Evolutionary conservation across 176 grass and related monocot genomes (phyloP).

Genomic region (Hordeum marinum): DNA sequence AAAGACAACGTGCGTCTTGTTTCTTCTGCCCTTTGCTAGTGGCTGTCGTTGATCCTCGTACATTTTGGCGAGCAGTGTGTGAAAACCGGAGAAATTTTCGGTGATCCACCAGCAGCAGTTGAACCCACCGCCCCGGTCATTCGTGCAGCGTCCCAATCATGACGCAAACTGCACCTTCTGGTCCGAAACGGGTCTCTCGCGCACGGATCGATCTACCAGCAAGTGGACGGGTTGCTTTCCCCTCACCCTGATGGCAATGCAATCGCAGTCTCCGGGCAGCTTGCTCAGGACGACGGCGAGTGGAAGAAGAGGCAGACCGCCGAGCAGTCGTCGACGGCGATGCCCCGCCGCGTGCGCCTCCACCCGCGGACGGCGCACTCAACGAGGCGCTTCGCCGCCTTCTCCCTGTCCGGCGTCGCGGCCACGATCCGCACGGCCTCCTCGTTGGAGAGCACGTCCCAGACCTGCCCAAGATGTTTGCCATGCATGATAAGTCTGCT

Average conservation of each 20-base stretch:
- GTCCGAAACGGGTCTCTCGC: neutral
- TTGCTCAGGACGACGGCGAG: constrained; percentile 25
- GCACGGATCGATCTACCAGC: neutral
- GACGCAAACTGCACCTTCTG: constrained; percentile 11
- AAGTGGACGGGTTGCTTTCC: neutral
- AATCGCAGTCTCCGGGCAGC: neutral
- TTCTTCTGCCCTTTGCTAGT: neutral
- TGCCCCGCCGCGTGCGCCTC: constrained; percentile 53
- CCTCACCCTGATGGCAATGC: neutral
- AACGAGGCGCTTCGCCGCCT: constrained; percentile 75
- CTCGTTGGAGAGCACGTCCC: constrained; percentile 94
- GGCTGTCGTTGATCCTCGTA: constrained; percentile 22
- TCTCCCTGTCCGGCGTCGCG: constrained; percentile 38
- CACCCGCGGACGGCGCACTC: constrained; percentile 66
- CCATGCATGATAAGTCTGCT: neutral
- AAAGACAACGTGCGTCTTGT: constrained; percentile 17
- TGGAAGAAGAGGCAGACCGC: constrained; percentile 92
- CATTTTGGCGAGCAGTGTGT: constrained; percentile 9
- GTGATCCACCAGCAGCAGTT: constrained; percentile 16
- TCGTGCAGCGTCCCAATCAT: constrained; percentile 25
- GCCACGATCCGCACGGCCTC: constrained; percentile 92
- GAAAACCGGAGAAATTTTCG: constrained; percentile 11
- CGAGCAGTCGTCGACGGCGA: constrained; percentile 94
- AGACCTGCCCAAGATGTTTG: constrained; percentile 41
- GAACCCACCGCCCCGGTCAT: neutral